These are phyloP conservation scores for Brassica hybrid DNA, from an alignment of 441 rosid genomes.

Conservation along the genomic window DNA sequence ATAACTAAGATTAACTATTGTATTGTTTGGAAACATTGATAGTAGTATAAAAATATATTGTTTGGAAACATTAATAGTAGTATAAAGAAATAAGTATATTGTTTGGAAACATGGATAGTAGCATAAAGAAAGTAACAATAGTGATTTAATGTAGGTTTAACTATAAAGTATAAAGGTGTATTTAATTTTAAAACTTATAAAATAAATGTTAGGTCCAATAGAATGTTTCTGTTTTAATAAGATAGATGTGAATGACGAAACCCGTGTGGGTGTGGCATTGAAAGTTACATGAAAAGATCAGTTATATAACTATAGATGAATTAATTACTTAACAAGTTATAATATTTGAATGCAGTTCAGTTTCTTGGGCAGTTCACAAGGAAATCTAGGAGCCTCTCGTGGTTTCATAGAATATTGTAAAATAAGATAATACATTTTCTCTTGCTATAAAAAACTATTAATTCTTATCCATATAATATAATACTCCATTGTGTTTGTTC, in stretches of 20 bases:
- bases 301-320: constrained; percentile 1
- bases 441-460: background rate
- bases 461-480: background rate
- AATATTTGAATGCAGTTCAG: constrained; percentile 44
- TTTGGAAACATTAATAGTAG: too few species aligned
- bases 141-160: too few species aligned
- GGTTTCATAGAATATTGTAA: constrained; percentile 26
- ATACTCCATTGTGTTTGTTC: constrained; percentile 20
- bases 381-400: constrained; percentile 52
- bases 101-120: too few species aligned
- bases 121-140: too few species aligned
- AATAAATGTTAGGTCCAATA: too few species aligned
- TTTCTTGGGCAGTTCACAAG: constrained; percentile 73
- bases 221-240: too few species aligned
- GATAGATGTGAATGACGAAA: constrained; percentile 33
- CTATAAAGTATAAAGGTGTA: too few species aligned
- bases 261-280: constrained; percentile 36
- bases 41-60: too few species aligned
- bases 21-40: too few species aligned
- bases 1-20: too few species aligned
- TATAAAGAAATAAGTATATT: too few species aligned
- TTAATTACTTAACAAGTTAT: constrained; percentile 10
- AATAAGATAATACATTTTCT: background rate
- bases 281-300: constrained; percentile 18
- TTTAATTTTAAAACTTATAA: too few species aligned